Base-by-base conservation (phyloP, 768 basidiomycete species). In the Clitopilus hobsonii region DNA sequence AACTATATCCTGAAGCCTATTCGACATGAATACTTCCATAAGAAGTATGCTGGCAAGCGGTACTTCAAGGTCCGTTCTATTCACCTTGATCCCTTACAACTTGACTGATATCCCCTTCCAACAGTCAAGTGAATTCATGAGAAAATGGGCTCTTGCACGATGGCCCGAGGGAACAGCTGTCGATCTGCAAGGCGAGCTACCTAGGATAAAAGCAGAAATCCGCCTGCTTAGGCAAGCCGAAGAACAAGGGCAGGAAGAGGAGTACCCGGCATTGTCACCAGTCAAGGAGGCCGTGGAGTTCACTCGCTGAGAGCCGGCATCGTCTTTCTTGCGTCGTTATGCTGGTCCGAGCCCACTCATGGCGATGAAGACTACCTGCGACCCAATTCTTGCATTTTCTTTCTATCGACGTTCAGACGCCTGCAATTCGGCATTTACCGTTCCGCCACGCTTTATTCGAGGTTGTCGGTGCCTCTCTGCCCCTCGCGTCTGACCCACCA, bases 21-120 rank as follows among this genome's bases (percentile, higher is more conserved):
- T 51, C 79, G 80, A 45, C 90, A 95, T 56, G 85, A 91, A 54
- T 86, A 87, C n/a, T 92, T 98, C 71, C 82, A 82, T 75, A 89
- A 92, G 75, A 98, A 99, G 70, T 99, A 96, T 63, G 88, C 92
- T 0, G 84, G 88, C 14, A 95, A 92, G 71, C 91, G 87, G 50
- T 93, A 83, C 72, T 78, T 88, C 74, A 96, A 95, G 82, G 92
- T 94, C 38, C 4, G 57, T 56, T 59, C 55, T 1, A 13, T 36
- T 48, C 23, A 49, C 57, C 36, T 49, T 50, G 16, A 47, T 6
- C 27, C 28, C 32, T 6, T 29, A 41, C 7, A 23, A 1, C n/a
- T 25, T 28, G 45, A 7, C 48, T 41, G 25, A 54, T 48, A 51
- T 18, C 45, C 53, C 36, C 27, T 5, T 38, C 14, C 57, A 7